phyloP scores from a whole-genome alignment of 1,284 basidiomycete genomes.

The Moniliophthora roreri region DNA sequence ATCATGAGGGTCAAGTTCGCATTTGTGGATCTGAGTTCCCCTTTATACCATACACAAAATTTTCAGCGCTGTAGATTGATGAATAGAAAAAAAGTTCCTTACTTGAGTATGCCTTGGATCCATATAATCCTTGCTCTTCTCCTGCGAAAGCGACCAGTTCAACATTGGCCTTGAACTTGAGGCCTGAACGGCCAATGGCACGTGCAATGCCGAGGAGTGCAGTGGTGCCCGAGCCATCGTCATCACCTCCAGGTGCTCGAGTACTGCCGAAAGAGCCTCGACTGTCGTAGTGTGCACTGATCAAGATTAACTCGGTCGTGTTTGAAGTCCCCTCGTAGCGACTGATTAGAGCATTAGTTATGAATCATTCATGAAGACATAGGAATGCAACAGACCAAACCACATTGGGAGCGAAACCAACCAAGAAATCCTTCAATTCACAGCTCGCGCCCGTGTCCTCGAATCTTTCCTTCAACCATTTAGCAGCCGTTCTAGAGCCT shows the following conservation, averaged over 20 bases:
- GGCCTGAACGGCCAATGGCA: slow-evolving; percentile 58
- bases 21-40: slow-evolving; percentile 50
- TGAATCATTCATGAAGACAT: neutral
- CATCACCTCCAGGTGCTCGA: slow-evolving; percentile 57
- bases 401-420: slow-evolving; percentile 81
- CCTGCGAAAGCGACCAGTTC: slow-evolving; percentile 71
- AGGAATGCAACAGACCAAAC: slow-evolving; percentile 56
- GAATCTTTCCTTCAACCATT: slow-evolving; percentile 73
- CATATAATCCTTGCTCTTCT: slow-evolving; percentile 70
- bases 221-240: slow-evolving; percentile 37
- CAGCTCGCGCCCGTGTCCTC: slow-evolving; percentile 76
- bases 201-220: slow-evolving; percentile 77
- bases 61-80: neutral
- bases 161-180: slow-evolving; percentile 68
- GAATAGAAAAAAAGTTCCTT: slow-evolving; percentile 23
- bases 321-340: slow-evolving; percentile 51
- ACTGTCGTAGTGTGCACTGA: slow-evolving; percentile 85
- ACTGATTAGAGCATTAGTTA: slow-evolving; percentile 31
- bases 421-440: slow-evolving; percentile 60
- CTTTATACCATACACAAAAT: slow-evolving; percentile 30
- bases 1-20: slow-evolving; percentile 80
- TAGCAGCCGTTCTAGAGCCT: slow-evolving; percentile 68
- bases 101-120: slow-evolving; percentile 69
- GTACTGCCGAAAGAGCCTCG: slow-evolving; percentile 81
- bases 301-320: slow-evolving; percentile 61